Evolutionary conservation across 768 basidiomycete genomes (phyloP), one percentile per base, ranked within the genome.

Genomic region (Calocybe cyanea): DNA sequence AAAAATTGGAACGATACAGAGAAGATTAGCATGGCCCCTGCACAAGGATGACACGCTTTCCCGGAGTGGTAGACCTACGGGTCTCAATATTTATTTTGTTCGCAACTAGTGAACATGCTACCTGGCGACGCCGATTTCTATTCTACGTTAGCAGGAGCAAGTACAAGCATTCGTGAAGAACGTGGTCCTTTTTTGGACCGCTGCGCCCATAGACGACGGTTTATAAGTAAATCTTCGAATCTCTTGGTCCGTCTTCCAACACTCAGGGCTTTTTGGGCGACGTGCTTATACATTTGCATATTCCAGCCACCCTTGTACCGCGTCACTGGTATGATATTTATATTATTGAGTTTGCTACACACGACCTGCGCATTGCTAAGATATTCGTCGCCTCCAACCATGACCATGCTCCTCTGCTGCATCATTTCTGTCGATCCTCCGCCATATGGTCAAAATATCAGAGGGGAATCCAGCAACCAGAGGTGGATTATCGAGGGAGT

Each of bases 21-120:
- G 92, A 94, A 94, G 92, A 93, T 95, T 93, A 94, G 92, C 92
- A 95, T 95, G 89, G 93, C 92, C 92, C 93, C 92, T 95, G 92
- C 93, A 95, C 92, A 96, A 95, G 93, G 92, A 95, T 94, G 92
- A 93, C 92, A 94, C 89, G 87, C 87, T 90, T 87, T 86, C 77
- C 83, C 83, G 83, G 85, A 87, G 84, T 85, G 83, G 84, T 84
- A 85, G 73, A 73, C 45, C 64, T 64, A 65, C 62, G 63, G 64
- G 52, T 65, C 62, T 65, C 65, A 65, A 67, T 65, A 67, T 67
- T 65, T 67, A 63, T 65, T 62, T 58, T 58, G 10, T 17, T 38
- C 36, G 31, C n/a, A 8, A n/a, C 31, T 32, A 32, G n/a, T 32
- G 8, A 13, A 18, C 8, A 17, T 18, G 18, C 7, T 18, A 8